Percentiles rank a stretch among this genome's conserved stretches.
These are phyloP conservation scores for Fomitopsis palustris DNA, from an alignment of 1,284 basidiomycete genomes.

Conservation along the genomic window DNA sequence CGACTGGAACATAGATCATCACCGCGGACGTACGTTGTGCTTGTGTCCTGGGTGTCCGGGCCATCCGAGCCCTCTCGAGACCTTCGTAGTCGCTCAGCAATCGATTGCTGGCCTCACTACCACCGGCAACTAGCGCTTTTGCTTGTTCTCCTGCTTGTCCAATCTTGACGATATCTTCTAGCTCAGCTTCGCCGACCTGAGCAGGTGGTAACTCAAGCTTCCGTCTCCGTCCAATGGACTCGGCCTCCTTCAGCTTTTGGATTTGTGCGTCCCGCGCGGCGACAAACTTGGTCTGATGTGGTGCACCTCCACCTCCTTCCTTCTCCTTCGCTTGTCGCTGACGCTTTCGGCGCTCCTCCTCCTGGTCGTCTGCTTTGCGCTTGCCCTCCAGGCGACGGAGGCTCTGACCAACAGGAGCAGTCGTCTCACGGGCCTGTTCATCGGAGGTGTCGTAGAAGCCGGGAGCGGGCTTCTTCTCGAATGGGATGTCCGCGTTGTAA, in stretches of 20 bases:
- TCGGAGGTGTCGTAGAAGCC: conserved; percentile 98
- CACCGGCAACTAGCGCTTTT: conserved; percentile 77
- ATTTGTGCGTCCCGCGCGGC: conserved; percentile 95
- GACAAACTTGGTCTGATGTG: conserved; percentile 87
- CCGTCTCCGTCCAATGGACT: conserved; percentile 87
- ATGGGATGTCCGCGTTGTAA: conserved; percentile 98
- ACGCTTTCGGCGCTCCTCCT: conserved; percentile 82
- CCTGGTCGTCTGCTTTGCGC: conserved; percentile 88
- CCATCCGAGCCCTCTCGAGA: conserved; percentile 84
- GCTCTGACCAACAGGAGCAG: conserved; percentile 90
- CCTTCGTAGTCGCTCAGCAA: conserved; percentile 92
- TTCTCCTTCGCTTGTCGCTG: conserved; percentile 54
- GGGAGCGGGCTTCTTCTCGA: conserved; percentile 92
- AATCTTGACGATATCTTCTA: conserved; percentile 99
- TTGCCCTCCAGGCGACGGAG: conserved; percentile 89
- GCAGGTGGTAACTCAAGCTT: conserved; percentile 86
- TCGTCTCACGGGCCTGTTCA: conserved; percentile 85
- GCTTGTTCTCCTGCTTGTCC: conserved; percentile 87
- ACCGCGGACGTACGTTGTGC: conserved; percentile 73
- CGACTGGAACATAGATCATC: background rate
- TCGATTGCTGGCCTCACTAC: conserved; percentile 81
- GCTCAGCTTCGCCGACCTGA: conserved; percentile 93
- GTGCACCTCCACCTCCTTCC: conserved; percentile 55
- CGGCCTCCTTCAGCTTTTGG: conserved; percentile 94
- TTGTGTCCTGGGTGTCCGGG: conserved; percentile 89